Evolutionary conservation across 768 basidiomycete genomes (phyloP).

Genomic region (Cantharellus cinnabarinus): DNA sequence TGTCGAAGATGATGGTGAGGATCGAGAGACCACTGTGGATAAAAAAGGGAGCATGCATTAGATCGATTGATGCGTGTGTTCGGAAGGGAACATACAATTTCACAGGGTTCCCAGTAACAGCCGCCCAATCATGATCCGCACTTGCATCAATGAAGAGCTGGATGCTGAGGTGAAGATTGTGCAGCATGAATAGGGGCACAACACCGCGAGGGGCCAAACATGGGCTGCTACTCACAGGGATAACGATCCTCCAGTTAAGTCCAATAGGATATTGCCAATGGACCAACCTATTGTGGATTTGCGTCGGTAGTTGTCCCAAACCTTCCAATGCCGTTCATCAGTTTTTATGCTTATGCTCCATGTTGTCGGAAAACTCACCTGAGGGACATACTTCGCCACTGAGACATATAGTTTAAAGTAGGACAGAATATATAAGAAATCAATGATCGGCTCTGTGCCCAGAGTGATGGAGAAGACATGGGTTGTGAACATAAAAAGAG

Average conservation of each 20-base stretch:
- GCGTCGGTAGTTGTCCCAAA: conserved; percentile 16
- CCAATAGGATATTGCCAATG: conserved; percentile 17
- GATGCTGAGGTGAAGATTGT: not conserved
- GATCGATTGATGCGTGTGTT: not conserved
- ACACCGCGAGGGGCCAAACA: not conserved
- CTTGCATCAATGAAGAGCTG: conserved; percentile 16
- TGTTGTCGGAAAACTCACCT: conserved; percentile 10
- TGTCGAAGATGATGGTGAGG: conserved; percentile 15
- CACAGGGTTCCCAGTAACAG: conserved; percentile 13
- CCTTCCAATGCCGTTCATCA: conserved; percentile 3
- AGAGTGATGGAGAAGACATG: conserved; percentile 10
- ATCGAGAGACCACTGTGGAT: conserved; percentile 12
- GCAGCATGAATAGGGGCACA: too few species aligned
- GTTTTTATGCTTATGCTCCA: not conserved
- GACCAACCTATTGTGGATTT: conserved; percentile 17
- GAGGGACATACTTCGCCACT: conserved; percentile 22
- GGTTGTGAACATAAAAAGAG: conserved; percentile 11
- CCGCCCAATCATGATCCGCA: conserved; percentile 12
- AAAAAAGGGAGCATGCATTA: not conserved
- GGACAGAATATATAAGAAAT: conserved; percentile 15
- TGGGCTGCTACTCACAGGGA: conserved; percentile 9
- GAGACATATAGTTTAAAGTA: conserved; percentile 19
- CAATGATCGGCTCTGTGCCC: conserved; percentile 8
- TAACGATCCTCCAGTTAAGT: conserved; percentile 16
- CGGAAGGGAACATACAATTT: conserved; percentile 4